Evolutionary conservation across 331 rosid genomes (phyloP).

Genomic region (Acacia concinna): DNA sequence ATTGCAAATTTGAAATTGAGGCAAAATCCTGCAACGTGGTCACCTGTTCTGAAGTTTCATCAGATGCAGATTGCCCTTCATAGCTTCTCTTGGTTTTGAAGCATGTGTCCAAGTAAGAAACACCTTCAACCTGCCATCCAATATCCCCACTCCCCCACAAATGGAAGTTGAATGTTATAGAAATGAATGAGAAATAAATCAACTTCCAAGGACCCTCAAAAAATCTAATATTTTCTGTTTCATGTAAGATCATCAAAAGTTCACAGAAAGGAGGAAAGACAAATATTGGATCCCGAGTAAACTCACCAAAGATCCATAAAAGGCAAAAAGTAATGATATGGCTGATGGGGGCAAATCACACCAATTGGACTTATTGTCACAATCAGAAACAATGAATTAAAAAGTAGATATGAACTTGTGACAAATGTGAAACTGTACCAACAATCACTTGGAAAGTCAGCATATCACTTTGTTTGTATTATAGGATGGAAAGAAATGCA

Average conservation of each 20-base stretch:
- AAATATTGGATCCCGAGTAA: conserved; percentile 6
- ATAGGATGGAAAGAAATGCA: conserved; percentile 4
- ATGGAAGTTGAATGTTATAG: conserved; percentile 18
- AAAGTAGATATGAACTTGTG: not conserved
- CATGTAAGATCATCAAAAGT: conserved; percentile 24
- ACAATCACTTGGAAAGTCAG: conserved; percentile 10
- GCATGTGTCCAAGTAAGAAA: conserved; percentile 61
- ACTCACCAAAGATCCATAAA: conserved; percentile 5
- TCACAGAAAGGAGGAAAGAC: not conserved
- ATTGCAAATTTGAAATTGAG: conserved; percentile 34
- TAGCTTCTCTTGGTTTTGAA: conserved; percentile 30
- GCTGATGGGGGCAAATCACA: conserved; percentile 18
- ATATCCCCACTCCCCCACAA: conserved; percentile 28
- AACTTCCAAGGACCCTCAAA: conserved; percentile 3
- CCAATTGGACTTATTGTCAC: not conserved
- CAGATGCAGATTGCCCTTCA: conserved; percentile 37
- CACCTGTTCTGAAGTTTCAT: conserved; percentile 27
- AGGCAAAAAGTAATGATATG: conserved; percentile 3
- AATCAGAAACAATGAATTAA: not conserved
- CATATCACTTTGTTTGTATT: not conserved
- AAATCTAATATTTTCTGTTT: conserved; percentile 6
- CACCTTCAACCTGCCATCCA: conserved; percentile 70
- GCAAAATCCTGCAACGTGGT: conserved; percentile 22
- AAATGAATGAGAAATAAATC: conserved; percentile 13
- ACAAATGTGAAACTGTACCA: not conserved